Base-by-base conservation (phyloP, 2,329 filamentous ascomycete species). In the Calonectria fujianensis region DNA sequence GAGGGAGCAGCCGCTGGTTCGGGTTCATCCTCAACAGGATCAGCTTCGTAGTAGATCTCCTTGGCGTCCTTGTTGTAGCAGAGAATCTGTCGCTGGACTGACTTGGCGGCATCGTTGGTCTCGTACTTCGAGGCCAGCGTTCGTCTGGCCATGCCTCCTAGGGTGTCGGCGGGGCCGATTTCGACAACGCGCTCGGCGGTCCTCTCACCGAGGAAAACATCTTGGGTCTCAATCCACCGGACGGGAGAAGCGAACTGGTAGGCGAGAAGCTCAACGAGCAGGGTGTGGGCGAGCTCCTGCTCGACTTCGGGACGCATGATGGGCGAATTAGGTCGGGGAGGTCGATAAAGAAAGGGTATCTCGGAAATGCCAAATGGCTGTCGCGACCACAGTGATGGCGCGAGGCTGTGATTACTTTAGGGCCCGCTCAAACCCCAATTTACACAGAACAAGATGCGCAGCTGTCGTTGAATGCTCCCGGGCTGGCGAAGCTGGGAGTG, bases 31-130 rank as follows among this genome's bases (percentile, higher is more conserved):
- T 97, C 95, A 37, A 98, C 89, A 0, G 97, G 97, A 83, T 99
- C 97, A 57, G 98, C 96, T 84, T 98, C 96, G 87, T 99, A 99
- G 90, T 99, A 99, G 79, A 99, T 99, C 86, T 99, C 97, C 86
- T 98, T 98, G 72, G 96, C 94, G 84, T 99, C 97, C 87, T 99
- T 99, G 90, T 98, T 98, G 90, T 98, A 99, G 90, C 97, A 98
- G 72, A 99, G 92, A 84, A 99, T 98, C 86, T 98, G 96, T 85
- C 97, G 93, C 88, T 98, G 96, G 54, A 98, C 94, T 10, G 96
- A 98, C 83, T 96, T 96, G 76, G 97, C 97, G 72, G 97, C 97
- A 87, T 99, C 97, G 87, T 98, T 98, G 77, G 96, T 96, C 90
- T 99, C 97, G 86, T 98, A 99, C 88, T 98, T 98, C 84, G 96